phyloP scores from a whole-genome alignment of 352 stramenopile species.

The Globisporangium yorkense region DNA sequence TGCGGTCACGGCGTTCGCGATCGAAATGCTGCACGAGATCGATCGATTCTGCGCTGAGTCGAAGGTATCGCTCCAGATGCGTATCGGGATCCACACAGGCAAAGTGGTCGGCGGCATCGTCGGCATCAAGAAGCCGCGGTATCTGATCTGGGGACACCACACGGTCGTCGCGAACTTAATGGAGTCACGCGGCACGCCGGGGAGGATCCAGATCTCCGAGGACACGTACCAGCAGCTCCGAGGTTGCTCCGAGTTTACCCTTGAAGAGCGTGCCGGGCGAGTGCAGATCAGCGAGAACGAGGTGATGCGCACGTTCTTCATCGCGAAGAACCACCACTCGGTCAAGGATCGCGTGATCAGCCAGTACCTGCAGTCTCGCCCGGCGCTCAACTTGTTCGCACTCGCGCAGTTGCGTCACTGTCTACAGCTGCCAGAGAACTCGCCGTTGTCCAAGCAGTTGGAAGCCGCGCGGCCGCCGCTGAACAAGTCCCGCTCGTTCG shows the following conservation, averaged over 20 bases:
- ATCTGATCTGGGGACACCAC: slow-evolving; percentile 81
- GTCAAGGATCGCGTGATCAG: slow-evolving; percentile 45
- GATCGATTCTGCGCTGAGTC: slow-evolving; percentile 57
- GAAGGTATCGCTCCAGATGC: slow-evolving; percentile 77
- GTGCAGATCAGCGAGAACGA: slow-evolving; percentile 60
- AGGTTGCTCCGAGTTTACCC: slow-evolving; percentile 39
- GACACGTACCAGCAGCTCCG: slow-evolving; percentile 52
- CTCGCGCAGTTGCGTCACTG: slow-evolving; percentile 49
- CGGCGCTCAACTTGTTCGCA: slow-evolving; percentile 29
- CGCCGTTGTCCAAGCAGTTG: slow-evolving; percentile 40
- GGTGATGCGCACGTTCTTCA: slow-evolving; percentile 42
- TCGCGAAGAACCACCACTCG: slow-evolving; percentile 32
- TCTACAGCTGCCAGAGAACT: slow-evolving; percentile 44
- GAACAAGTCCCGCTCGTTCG: slow-evolving; percentile 30
- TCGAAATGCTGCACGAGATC: slow-evolving; percentile 86
- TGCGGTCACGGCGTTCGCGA: slow-evolving; percentile 70
- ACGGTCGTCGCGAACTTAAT: slow-evolving; percentile 78
- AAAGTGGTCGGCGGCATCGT: slow-evolving; percentile 80
- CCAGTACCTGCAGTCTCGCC: slow-evolving; percentile 37
- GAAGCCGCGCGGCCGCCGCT: slow-evolving; percentile 21
- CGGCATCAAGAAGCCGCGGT: slow-evolving; percentile 79
- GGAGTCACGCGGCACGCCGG: slow-evolving; percentile 55
- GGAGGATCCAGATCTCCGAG: slow-evolving; percentile 57
- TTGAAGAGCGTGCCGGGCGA: slow-evolving; percentile 36
- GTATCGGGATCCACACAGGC: slow-evolving; percentile 80